A percentile compares a stretch with the other conserved stretches of the same genome.
phyloP scores from a whole-genome alignment of 345 rosid genomes.

The Pugionium dolabratum region DNA sequence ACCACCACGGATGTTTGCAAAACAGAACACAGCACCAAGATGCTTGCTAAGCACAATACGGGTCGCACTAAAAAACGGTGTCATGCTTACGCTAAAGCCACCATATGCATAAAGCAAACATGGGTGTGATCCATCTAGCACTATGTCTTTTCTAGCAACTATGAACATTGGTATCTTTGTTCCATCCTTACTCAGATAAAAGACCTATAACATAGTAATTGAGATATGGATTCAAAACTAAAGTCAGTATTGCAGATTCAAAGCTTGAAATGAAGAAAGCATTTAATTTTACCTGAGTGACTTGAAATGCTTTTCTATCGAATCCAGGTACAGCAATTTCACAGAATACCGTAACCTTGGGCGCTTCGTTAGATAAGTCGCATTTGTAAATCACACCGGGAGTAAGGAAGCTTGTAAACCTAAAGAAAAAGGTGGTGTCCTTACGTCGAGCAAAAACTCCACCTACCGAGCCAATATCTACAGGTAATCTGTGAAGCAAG shows the following conservation, averaged over 20 bases:
- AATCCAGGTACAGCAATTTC: slow-evolving; percentile 75
- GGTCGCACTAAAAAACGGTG: slow-evolving; percentile 71
- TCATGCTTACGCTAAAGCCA: slow-evolving; percentile 72
- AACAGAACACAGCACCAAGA: slow-evolving; percentile 74
- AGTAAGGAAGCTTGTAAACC: slow-evolving; percentile 81
- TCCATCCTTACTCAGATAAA: slow-evolving; percentile 80
- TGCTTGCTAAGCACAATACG: slow-evolving; percentile 72
- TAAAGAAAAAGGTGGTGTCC: slow-evolving; percentile 57
- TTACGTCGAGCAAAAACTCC: slow-evolving; percentile 69
- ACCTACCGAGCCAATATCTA: slow-evolving; percentile 74
- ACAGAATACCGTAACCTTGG: slow-evolving; percentile 72
- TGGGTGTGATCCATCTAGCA: slow-evolving; percentile 81
- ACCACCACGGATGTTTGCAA: slow-evolving; percentile 94
- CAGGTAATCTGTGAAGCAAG: slow-evolving; percentile 66
- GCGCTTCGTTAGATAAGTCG: slow-evolving; percentile 53
- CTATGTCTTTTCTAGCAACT: slow-evolving; percentile 59
- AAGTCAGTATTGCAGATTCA: background rate
- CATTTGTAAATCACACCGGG: slow-evolving; percentile 85
- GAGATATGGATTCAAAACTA: background rate
- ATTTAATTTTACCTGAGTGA: slow-evolving; percentile 68
- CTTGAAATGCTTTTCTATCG: slow-evolving; percentile 67
- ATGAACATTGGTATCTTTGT: slow-evolving; percentile 78
- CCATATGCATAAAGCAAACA: slow-evolving; percentile 93
- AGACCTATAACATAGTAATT: slow-evolving; percentile 51
- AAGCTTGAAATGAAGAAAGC: slow-evolving; percentile 20